Base-by-base conservation (phyloP, 2,329 filamentous ascomycete genomes). In the Cordyceps militaris region DNA sequence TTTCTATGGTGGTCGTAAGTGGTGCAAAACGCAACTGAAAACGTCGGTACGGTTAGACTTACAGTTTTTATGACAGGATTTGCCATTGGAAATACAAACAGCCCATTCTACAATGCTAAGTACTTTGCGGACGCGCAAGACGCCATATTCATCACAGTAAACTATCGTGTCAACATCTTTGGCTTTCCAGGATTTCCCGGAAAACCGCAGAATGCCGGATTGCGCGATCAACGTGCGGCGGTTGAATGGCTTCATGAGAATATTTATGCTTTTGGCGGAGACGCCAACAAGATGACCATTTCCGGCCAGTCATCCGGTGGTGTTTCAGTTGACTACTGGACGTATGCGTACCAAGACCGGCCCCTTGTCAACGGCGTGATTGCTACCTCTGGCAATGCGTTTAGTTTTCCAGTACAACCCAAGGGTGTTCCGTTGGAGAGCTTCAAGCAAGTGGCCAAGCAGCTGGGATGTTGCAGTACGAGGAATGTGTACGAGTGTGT, bases 361-460 rank as follows among this genome's bases (percentile, higher is more conserved):
- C 76, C 79, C 6, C 81, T 82, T 24, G 72, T 74, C n/a, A 65
- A 70, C 7, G 77, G 71, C 3, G 66, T 79, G 10, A 76, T 81
- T 57, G 67, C 74, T 3, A 70, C 74, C 6, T 79, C 78, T 38
- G 79, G 70, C 52, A 76, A 72, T 2, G 75, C 71, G 0, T 72
- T 76, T 23, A 76, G 76, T 63, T 78, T 80, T 61, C 69, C 72
- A 4, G 63, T 72, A 21, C 77, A 77, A 54, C 63, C 67, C 1
- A 62, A 61, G 0, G 64, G 65, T 0, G 59, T 71, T 1, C 69
- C 73, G 10, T 64, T 70, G 14, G 66, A 64, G 26, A 74, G 76
- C 59, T 80, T 76, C 73, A 67, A 75, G 47, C 67, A 71, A 1
- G 73, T 76, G 1, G 71, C 73, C 1, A 57, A 63, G 4, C 61